Percentiles rank a stretch among this genome's conserved stretches.
phyloP scores from a whole-genome alignment of 192 early-diverging fungal species.

The Coemansia sp. region DNA sequence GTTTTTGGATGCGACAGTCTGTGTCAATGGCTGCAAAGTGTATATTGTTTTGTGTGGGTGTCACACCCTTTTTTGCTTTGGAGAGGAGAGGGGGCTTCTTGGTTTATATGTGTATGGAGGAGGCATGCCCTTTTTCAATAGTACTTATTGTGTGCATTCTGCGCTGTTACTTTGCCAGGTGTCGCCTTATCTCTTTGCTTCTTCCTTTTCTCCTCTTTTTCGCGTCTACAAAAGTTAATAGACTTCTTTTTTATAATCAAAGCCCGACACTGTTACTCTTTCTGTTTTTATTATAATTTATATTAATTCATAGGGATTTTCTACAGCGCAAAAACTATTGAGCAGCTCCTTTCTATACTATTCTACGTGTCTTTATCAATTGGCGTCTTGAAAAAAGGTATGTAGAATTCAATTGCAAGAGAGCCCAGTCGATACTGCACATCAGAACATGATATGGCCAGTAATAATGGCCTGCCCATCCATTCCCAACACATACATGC shows the following conservation, averaged over 20 bases:
- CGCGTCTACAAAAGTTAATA: not conserved
- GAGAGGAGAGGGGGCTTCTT: not conserved
- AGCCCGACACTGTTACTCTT: not conserved
- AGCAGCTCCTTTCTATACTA: too few species aligned
- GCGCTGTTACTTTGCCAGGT: not conserved
- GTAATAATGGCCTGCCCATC: too few species aligned
- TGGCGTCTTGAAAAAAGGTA: too few species aligned
- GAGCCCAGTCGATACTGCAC: too few species aligned
- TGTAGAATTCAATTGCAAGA: too few species aligned
- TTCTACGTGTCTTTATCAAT: too few species aligned
- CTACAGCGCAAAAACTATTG: too few species aligned
- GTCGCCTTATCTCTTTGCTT: not conserved
- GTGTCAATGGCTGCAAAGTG: not conserved
- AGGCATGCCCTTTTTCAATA: not conserved
- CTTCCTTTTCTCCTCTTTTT: not conserved
- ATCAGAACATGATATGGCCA: too few species aligned
- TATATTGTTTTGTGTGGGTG: not conserved
- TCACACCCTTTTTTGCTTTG: not conserved
- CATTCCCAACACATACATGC: too few species aligned
- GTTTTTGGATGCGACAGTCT: not conserved
- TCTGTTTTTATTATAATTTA: too few species aligned
- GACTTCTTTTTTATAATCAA: conserved; percentile 1
- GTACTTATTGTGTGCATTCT: not conserved
- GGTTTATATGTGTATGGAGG: not conserved
- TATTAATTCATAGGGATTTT: too few species aligned